phyloP scores from a whole-genome alignment of 192 early-diverging fungal genomes.

The Kickxella alabastrina region DNA sequence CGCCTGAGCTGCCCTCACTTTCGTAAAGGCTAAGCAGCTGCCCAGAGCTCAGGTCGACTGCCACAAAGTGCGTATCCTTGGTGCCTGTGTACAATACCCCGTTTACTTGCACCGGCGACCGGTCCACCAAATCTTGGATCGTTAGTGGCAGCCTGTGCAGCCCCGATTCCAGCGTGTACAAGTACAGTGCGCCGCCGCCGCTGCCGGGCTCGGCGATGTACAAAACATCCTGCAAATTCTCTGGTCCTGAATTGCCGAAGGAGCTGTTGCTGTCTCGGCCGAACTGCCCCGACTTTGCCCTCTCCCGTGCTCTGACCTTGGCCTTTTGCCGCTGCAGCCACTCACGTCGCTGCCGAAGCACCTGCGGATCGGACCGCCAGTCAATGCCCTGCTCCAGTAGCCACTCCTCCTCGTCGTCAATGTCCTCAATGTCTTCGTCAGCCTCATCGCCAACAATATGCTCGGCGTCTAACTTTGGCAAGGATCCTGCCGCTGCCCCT shows the following conservation, averaged over 20 bases:
- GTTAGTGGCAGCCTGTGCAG: conserved; percentile 62
- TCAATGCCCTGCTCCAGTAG: conserved; percentile 50
- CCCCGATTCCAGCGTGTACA: conserved; percentile 31
- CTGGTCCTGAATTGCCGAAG: background rate
- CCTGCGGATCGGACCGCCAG: conserved; percentile 43
- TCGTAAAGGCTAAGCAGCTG: conserved; percentile 59
- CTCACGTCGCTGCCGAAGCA: conserved; percentile 30
- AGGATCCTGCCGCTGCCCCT: too few relatives aligned
- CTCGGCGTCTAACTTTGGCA: conserved; percentile 1
- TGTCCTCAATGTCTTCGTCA: background rate
- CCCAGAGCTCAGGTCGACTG: conserved; percentile 67
- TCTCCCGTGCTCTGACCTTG: background rate
- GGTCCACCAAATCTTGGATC: conserved; percentile 66
- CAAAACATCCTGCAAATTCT: conserved; percentile 17
- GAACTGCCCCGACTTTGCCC: background rate
- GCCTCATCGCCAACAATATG: background rate
- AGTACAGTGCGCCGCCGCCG: conserved; percentile 44
- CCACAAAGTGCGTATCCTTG: conserved; percentile 64
- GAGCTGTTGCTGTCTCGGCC: background rate
- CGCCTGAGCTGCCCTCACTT: conserved; percentile 23
- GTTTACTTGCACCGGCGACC: conserved; percentile 55
- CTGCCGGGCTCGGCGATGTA: conserved; percentile 51
- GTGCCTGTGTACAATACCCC: conserved; percentile 63
- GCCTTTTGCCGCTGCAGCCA: conserved; percentile 21
- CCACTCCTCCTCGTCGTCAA: conserved; percentile 40